phyloP scores from a whole-genome alignment of 108 stramenopile genomes.

The Nitzschia inconspicua region DNA sequence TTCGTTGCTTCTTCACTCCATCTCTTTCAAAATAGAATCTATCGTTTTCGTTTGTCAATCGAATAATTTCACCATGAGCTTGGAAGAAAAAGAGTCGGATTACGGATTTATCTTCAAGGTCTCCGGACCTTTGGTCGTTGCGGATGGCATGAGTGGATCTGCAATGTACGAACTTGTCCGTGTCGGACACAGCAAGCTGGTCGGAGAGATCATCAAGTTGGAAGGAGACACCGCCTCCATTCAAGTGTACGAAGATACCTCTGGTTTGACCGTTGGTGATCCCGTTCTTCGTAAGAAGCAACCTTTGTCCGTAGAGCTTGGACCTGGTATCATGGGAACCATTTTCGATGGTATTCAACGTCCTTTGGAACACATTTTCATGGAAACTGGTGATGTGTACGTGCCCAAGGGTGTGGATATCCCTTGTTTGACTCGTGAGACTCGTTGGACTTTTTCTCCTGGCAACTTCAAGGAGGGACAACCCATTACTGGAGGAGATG shows the following conservation, averaged over 20 bases:
- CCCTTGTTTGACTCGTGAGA: slow-evolving; percentile 86
- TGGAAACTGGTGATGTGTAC: slow-evolving; percentile 85
- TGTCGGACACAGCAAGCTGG: slow-evolving; percentile 98
- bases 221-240: slow-evolving; percentile 99
- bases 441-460: slow-evolving; percentile 94
- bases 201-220: slow-evolving; percentile 99
- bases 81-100: slow-evolving; percentile 92
- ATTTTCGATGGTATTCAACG: slow-evolving; percentile 99
- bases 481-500: slow-evolving; percentile 91
- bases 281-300: slow-evolving; percentile 94
- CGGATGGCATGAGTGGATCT: slow-evolving; percentile 97
- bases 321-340: slow-evolving; percentile 99
- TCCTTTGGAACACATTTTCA: slow-evolving; percentile 94
- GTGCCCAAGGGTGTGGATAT: slow-evolving; percentile 98
- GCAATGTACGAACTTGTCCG: slow-evolving; percentile 99
- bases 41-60: background rate
- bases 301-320: slow-evolving; percentile 96
- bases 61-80: too few species aligned
- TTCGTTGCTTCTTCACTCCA: too few species aligned
- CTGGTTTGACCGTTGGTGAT: slow-evolving; percentile 97
- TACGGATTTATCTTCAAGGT: slow-evolving; percentile 99
- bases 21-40: background rate
- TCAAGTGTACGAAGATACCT: slow-evolving; percentile 98
- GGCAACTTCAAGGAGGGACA: slow-evolving; percentile 88
- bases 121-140: slow-evolving; percentile 97